These are phyloP conservation scores for Chrysanthemum lavandulifolium DNA, from an alignment of 129 eudicot genomes.

Conservation along the genomic window DNA sequence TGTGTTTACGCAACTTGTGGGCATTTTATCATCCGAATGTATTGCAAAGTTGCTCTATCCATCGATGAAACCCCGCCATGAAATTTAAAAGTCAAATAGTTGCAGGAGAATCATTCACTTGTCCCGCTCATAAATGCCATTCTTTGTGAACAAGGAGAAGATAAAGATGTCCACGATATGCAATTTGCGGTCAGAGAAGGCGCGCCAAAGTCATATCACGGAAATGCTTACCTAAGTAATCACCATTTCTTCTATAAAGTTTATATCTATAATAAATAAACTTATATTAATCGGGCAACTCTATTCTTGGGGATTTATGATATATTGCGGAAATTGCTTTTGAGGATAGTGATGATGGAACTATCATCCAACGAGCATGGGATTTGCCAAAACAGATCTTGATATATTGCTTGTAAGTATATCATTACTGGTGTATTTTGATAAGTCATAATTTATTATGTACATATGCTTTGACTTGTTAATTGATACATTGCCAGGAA, in stretches of 20 bases:
- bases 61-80: slow-evolving; percentile 36
- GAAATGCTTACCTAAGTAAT: slow-evolving; percentile 79
- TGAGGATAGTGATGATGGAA: slow-evolving; percentile 32
- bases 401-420: slow-evolving; percentile 79
- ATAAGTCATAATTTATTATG: not conserved
- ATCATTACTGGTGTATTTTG: not conserved
- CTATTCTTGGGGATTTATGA: not conserved
- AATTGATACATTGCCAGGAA: slow-evolving; percentile 49
- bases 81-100: slow-evolving; percentile 45
- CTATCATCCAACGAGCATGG: slow-evolving; percentile 61
- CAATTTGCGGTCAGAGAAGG: slow-evolving; percentile 85
- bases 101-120: slow-evolving; percentile 71
- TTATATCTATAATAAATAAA: not conserved
- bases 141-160: slow-evolving; percentile 60
- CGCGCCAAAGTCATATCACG: slow-evolving; percentile 89
- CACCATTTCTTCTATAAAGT: not conserved
- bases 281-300: slow-evolving; percentile 13
- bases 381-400: slow-evolving; percentile 61
- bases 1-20: slow-evolving; percentile 83
- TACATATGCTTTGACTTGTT: slow-evolving; percentile 10
- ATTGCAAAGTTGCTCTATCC: slow-evolving; percentile 52
- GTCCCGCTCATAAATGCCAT: slow-evolving; percentile 73
- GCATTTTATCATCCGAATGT: slow-evolving; percentile 70
- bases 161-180: slow-evolving; percentile 42
- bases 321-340: slow-evolving; percentile 41